Base-by-base conservation (phyloP, 2,329 filamentous ascomycete species). In the Epicoccum sorghinum region DNA sequence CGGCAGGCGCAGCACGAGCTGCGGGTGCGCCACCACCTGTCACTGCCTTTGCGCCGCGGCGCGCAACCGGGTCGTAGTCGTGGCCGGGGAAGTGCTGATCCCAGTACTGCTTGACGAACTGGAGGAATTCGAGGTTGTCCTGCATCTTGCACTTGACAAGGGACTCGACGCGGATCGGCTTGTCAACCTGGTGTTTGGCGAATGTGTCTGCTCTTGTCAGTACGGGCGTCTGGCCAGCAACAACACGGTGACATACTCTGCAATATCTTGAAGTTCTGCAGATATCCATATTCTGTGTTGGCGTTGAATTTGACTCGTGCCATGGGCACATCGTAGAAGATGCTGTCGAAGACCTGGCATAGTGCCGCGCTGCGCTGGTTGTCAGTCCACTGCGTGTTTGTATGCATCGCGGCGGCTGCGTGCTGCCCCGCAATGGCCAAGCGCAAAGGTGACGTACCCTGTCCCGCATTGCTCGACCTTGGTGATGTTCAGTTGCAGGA, bases 121-220 rank as follows among this genome's bases (percentile, higher is more conserved):
- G 95, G 57, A 99, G 83, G 76, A 99, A 99, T 74, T 98, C 95
- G 68, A 99, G 89, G 81, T 99, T 99, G 78, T 99, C 95, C 83
- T 99, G 95, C 93, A 99, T 99, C 83, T 96, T 97, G 83, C 95
- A 99, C 78, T 98, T 99, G 69, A 95, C 86, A 56, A 99, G 87
- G 54, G 84, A 82, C 76, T 96, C 87, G 74, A 98, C 91, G 55
- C 91, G 91, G 67, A 99, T 88, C 25, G 89, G 89, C 75, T 92
- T 92, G 69, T 98, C 93, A 80, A 99, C 84, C 61, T 87, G 82
- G 79, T 98, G 93, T 77, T 89, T 90, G 59, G 87, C 83, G 73
- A 98, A 98, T 62, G 85, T 83, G 76, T 92, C 93, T 92, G 68
- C 23, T n/a, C 6, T 24, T 40, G 54, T 62, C 29, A 59, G 55